Evolutionary conservation across 345 rosid species (phyloP).

Genomic region (Populus deltoides): DNA sequence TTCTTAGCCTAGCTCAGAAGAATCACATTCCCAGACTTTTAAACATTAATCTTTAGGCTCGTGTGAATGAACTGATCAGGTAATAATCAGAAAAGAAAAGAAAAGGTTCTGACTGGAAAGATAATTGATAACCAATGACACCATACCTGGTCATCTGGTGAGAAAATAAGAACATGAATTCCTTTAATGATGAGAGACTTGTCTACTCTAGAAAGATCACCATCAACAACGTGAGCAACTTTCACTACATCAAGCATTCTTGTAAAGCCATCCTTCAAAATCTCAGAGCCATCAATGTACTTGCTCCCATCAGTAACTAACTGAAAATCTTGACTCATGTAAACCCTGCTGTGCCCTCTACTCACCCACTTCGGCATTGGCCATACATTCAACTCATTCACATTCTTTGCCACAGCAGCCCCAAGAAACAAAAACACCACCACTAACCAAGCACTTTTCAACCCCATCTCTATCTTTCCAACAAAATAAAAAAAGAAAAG

Average conservation of each 20-base stretch:
- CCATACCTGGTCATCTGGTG: conserved; percentile 43
- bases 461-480: not conserved
- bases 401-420: not conserved
- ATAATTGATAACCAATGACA: not conserved
- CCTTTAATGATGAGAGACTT: conserved; percentile 40
- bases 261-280: conserved; percentile 52
- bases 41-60: no score
- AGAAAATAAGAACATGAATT: conserved; percentile 40
- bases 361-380: conserved; percentile 30
- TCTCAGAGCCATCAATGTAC: conserved; percentile 37
- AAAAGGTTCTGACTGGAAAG: not conserved
- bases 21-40: no score
- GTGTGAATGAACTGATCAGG: not conserved
- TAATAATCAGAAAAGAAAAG: not conserved
- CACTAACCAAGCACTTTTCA: not conserved
- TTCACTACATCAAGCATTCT: conserved; percentile 46
- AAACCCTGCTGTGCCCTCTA: conserved; percentile 37
- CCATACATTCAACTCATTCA: conserved; percentile 1
- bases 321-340: conserved; percentile 35
- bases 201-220: conserved; percentile 29
- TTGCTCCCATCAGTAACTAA: conserved; percentile 32
- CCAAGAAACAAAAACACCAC: not conserved
- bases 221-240: conserved; percentile 36
- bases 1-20: no score
- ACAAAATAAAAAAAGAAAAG: not conserved